phyloP scores from a whole-genome alignment of 2,329 filamentous ascomycete genomes.

The Cladosporium oxysporum region DNA sequence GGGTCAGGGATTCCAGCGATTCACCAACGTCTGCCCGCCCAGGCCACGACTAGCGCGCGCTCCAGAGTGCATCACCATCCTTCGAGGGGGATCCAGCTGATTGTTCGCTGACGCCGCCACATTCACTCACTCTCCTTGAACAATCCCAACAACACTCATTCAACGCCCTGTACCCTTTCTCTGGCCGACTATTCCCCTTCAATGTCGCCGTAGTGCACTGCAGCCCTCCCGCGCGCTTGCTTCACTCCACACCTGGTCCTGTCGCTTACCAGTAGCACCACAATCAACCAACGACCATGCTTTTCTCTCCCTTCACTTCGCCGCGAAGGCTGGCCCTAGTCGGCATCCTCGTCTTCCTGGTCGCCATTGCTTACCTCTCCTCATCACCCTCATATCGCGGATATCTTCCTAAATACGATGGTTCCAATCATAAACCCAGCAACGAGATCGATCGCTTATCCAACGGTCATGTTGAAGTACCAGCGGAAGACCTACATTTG shows the following conservation, averaged over 20 bases:
- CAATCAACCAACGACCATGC: slow-evolving; percentile 23
- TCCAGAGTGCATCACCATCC: neutral
- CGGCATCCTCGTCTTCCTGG: slow-evolving; percentile 38
- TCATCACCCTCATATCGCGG: slow-evolving; percentile 27
- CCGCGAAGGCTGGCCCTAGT: slow-evolving; percentile 42
- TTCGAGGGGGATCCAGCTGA: neutral
- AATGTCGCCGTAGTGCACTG: neutral
- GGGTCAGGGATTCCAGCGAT: too few species aligned
- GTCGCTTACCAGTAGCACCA: slow-evolving; percentile 3
- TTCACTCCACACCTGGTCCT: neutral
- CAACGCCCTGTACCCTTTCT: neutral
- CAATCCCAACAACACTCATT: neutral
- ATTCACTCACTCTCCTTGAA: neutral
- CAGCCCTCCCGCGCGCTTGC: neutral
- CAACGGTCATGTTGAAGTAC: slow-evolving; percentile 12
- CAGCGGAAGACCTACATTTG: slow-evolving; percentile 11
- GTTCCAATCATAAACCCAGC: slow-evolving; percentile 22
- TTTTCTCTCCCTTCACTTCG: slow-evolving; percentile 33
- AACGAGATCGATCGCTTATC: slow-evolving; percentile 20
- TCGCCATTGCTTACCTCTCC: slow-evolving; percentile 30
- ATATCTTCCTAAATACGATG: slow-evolving; percentile 28
- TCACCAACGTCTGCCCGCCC: neutral
- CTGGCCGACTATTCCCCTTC: neutral
- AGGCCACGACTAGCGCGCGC: neutral
- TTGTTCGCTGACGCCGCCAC: neutral